Evolutionary conservation across 768 basidiomycete genomes (phyloP).

Genomic region (Termitomyces eurrhizus): DNA sequence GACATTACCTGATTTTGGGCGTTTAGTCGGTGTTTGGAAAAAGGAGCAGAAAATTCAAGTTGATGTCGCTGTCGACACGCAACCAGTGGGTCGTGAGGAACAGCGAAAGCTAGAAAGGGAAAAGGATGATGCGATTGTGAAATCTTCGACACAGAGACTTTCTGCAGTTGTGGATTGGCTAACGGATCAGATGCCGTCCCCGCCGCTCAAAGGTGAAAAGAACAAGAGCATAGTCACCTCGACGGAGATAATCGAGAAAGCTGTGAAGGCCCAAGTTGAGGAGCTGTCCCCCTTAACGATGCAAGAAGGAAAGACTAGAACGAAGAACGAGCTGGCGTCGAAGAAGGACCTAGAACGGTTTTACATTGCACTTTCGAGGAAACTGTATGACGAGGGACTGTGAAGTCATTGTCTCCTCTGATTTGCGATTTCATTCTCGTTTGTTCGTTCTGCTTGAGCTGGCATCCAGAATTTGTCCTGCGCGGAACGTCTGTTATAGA

Average conservation of each 20-base stretch:
- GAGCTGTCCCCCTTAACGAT: constrained; percentile 10
- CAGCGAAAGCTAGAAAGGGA: constrained; percentile 19
- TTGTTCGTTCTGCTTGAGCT: background rate
- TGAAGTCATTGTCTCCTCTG: constrained; percentile 28
- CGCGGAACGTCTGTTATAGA: background rate
- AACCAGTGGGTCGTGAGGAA: constrained; percentile 14
- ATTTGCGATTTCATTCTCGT: background rate
- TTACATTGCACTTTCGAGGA: constrained; percentile 84
- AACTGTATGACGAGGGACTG: constrained; percentile 90
- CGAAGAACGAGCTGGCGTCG: constrained; percentile 50
- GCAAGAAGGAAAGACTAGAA: constrained; percentile 22
- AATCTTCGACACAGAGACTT: constrained; percentile 65
- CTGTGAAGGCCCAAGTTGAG: constrained; percentile 19
- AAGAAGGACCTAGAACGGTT: constrained; percentile 85
- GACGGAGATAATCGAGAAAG: constrained; percentile 3
- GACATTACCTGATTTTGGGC: constrained; percentile 60
- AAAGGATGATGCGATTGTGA: constrained; percentile 49
- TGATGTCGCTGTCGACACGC: constrained; percentile 24
- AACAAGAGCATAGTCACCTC: constrained; percentile 2
- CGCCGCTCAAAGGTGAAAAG: constrained; percentile 16
- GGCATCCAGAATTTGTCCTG: background rate
- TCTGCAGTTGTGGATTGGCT: constrained; percentile 80
- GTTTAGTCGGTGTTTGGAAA: constrained; percentile 60
- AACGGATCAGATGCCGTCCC: constrained; percentile 60
- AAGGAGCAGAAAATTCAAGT: constrained; percentile 44